Evolutionary conservation across 768 basidiomycete species (phyloP), one percentile per base, ranked within the genome.

Genomic region (Suillus discolor): DNA sequence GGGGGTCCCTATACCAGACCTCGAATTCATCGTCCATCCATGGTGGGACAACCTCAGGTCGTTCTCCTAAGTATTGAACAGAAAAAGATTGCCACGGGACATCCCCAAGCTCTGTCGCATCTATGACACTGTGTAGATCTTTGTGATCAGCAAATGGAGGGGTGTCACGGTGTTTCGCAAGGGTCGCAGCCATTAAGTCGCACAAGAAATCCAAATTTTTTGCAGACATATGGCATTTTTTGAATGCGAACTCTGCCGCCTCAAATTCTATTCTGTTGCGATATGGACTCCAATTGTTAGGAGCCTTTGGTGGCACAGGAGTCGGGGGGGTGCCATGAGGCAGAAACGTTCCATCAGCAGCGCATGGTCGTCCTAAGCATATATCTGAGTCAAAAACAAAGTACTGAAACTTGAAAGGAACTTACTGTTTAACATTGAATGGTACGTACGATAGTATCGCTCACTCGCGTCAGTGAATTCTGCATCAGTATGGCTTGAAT

Each of bases 11-110:
- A 61, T 66, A 77, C 73, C 74, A 77, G 34, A 78, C 70, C 34
- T 74, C 68, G 51, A 68, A 78, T 4, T 65, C 66, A 20, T 70
- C 54, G 0, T 57, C 54, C 71, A 75, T 79, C 78, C 76, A 78
- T 12, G 63, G 31, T 1, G 74, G 72, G 13, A 49, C 51, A 11
- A 62, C 41, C 4, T 69, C 61, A 1, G 68, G 65, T 13, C 61
- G 16, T 9, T 71, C 60, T n/a, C 75, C 69, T 15, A 28, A 57
- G 65, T 74, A 76, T 15, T n/a, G 9, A 3, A 66, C 60, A 0
- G 64, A 62, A 36, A 77, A 72, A 12, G 66, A 69, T 34, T 77
- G 36, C 79, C 78, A 79, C 1, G 70, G 69, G 6, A 71, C 64
- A 47, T 74, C 74, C 12, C 79, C 75, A 41, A 71, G 57, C 16